These are phyloP conservation scores for Linnemannia exigua DNA, from an alignment of 192 early-diverging fungal species.

Conservation along the genomic window DNA sequence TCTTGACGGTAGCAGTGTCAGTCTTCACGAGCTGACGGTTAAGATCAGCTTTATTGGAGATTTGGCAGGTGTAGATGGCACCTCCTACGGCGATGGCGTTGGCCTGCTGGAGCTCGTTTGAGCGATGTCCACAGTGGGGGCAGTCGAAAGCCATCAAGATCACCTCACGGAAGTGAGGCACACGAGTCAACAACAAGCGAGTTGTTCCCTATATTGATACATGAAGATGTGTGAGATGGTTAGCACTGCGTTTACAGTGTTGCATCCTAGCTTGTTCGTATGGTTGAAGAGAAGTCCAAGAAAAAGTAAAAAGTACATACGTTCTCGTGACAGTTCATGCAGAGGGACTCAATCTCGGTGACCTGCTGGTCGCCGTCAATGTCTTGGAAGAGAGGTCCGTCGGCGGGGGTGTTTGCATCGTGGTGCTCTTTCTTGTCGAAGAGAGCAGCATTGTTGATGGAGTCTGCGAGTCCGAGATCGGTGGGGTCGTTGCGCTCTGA, in stretches of 20 bases:
- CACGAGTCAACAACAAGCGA: slow-evolving; percentile 87
- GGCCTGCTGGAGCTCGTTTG: slow-evolving; percentile 93
- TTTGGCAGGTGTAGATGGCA: slow-evolving; percentile 70
- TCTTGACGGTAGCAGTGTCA: slow-evolving; percentile 80
- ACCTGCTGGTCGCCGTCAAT: slow-evolving; percentile 60
- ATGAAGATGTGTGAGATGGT: background rate
- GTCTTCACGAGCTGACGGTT: slow-evolving; percentile 95
- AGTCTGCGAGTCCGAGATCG: slow-evolving; percentile 38
- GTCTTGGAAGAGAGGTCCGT: slow-evolving; percentile 58
- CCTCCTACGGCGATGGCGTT: slow-evolving; percentile 88
- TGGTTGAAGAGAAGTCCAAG: background rate
- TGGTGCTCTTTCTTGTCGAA: slow-evolving; percentile 35
- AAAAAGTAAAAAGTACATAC: slow-evolving; percentile 53
- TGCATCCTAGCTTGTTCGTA: background rate
- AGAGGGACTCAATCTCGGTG: slow-evolving; percentile 90
- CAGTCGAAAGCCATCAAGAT: slow-evolving; percentile 55
- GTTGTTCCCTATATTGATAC: slow-evolving; percentile 76
- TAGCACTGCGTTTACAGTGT: background rate
- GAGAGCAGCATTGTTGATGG: slow-evolving; percentile 22
- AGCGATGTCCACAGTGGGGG: slow-evolving; percentile 88
- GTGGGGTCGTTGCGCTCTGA: slow-evolving; percentile 24
- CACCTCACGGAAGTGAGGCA: slow-evolving; percentile 93
- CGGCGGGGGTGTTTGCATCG: slow-evolving; percentile 3
- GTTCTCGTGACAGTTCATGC: slow-evolving; percentile 91
- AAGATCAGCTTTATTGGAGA: slow-evolving; percentile 82